A percentile compares a stretch with the other conserved stretches of the same genome.
phyloP scores from a whole-genome alignment of 371 early-diverging fungal genomes.

The Sporodiniella umbellata region DNA sequence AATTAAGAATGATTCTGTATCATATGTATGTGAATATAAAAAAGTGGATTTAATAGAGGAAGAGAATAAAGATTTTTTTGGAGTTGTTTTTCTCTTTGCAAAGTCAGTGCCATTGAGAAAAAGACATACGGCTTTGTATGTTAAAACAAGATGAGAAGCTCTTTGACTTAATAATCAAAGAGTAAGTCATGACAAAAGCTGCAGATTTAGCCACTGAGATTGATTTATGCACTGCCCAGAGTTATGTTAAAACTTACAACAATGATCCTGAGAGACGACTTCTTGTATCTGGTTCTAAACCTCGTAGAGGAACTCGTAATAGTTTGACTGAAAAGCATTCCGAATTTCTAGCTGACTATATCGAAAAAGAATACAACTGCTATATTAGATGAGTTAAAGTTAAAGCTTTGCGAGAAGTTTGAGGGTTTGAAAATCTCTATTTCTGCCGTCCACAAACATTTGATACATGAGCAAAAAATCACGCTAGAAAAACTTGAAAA shows the following conservation, averaged over 20 bases:
- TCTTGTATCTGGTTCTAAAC: conserved; percentile 17
- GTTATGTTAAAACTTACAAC: conserved; percentile 20
- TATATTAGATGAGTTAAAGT: conserved; percentile 3
- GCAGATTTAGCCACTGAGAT: conserved; percentile 21
- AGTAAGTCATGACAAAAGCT: conserved; percentile 19
- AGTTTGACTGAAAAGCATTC: conserved; percentile 21
- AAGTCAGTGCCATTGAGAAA: conserved; percentile 20
- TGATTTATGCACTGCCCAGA: conserved; percentile 21
- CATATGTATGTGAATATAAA: conserved; percentile 19
- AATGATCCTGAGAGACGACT: conserved; percentile 20
- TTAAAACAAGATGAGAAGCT: conserved; percentile 23
- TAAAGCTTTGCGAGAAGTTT: conserved; percentile 19
- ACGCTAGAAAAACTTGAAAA: conserved; percentile 21
- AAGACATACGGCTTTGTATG: conserved; percentile 23
- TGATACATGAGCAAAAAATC: conserved; percentile 21
- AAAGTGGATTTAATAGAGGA: conserved; percentile 21
- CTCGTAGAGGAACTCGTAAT: conserved; percentile 11
- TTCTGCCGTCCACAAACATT: conserved; percentile 21
- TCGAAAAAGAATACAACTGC: conserved; percentile 18
- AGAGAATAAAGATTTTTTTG: conserved; percentile 22
- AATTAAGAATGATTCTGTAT: conserved; percentile 18
- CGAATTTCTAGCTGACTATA: conserved; percentile 20
- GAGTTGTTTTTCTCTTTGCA: conserved; percentile 21
- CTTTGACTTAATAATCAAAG: conserved; percentile 21
- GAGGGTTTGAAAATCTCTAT: conserved; percentile 24